Evolutionary conservation across 2,329 filamentous ascomycete genomes (phyloP), one percentile per base, ranked within the genome.

Genomic region (Plectosphaerella plurivora): DNA sequence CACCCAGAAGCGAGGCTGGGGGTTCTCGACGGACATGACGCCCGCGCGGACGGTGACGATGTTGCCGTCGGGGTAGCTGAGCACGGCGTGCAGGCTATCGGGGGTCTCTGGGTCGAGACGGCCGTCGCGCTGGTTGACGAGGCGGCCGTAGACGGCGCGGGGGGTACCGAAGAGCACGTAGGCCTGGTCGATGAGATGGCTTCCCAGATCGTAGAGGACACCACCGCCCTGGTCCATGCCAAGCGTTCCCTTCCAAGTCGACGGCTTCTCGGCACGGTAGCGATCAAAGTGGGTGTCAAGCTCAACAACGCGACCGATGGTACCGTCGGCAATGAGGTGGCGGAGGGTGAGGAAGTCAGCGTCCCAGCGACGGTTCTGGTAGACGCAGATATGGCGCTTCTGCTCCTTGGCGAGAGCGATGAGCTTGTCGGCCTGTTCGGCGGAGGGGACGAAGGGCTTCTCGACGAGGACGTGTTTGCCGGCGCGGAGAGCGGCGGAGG

Each of bases 261-360:
- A 65, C 22, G 83, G 80, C 39, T 77, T 73, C 28, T 76, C 74
- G 14, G 86, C 75, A 16, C 84, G 81, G 70, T 88, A 86, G 16
- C 89, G 83, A 67, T 93, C 89, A 63, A 92, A 92, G 71, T 92
- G 88, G 20, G 86, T 87, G 68, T 91, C 83, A 63, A 88, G 89
- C 70, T 93, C 88, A 51, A 87, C 78, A 39, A 92, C 71, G n/a
- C 88, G 79, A 51, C 89, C 89, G 4, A 93, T 73, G 0, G 73
- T 73, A 37, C 77, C 81, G 28, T 79, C 75, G 12, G 71, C 68
- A 36, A 91, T 62, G 24, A 92, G 76, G 59, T 84, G 77, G 59
- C 75, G 76, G 45, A 91, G 74, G 0, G 88, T 89, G 45, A 87
- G 69, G 70, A 89, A 94, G 69, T 93, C 89, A 35, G 82, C 75